Evolutionary conservation across 495 filamentous ascomycete genomes (phyloP), one percentile per base, ranked within the genome.

Genomic region (Aspergillus sclerotioniger): DNA sequence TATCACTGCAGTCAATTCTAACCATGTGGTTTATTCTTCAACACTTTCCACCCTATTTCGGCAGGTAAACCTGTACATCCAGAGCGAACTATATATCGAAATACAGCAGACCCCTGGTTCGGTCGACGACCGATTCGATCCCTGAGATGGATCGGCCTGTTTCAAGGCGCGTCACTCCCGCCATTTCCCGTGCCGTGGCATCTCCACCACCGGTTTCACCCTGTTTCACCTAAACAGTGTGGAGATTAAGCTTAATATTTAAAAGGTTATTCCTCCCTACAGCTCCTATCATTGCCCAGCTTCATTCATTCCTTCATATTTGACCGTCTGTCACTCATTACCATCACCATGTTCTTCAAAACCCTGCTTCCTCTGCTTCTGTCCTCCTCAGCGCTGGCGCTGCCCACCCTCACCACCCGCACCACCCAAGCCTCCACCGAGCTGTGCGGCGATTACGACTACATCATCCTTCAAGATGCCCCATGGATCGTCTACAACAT

Each of bases 401-500:
- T 50, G 47, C 47, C 47, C 25, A 16, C 47, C 25, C 25, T n/a
- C 37, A 41, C 37, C 13, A 4, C 37, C 1, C n/a, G 12, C 37
- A 15, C 13, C 37, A 41, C 37, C 10, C 46, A 57, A 21, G 39
- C 53, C 9, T 50, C 57, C 12, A 47, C 41, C 57, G 17, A 49
- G 12, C 59, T 66, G 16, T 76, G 72, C 61, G 72, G 72, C 9
- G 60, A 67, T 28, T 54, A 70, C 12, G 61, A 71, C 50, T 62
- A 65, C 41, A 29, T 65, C 5, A 68, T 71, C 51, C 53, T 76
- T 0, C 52, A 63, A 15, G 67, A 69, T 25, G 70, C 67, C 32
- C 67, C 66, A 12, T 72, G 68, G 71, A 72, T 73, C 20, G 72
- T 76, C 16, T 71, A 64, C 61, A 76, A 73, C 63, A 74, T 71